Evolutionary conservation across 371 early-diverging fungal species (phyloP).

Genomic region (Syncephalastrum sp.): DNA sequence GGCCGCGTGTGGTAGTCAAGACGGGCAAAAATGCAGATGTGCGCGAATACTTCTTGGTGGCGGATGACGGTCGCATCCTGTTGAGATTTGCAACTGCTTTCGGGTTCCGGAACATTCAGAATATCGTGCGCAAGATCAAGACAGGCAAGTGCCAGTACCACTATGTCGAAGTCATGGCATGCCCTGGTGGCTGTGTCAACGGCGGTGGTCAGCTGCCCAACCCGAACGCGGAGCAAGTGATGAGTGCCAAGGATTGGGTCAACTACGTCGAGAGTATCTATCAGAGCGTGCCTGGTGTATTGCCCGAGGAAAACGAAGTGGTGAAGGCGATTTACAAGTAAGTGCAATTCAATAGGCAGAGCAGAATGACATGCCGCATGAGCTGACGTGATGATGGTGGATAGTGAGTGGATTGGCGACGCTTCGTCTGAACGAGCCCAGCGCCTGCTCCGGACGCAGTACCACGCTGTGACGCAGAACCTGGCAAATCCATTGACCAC

Average conservation of each 20-base stretch:
- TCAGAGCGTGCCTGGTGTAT: conserved; percentile 37
- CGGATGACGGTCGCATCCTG: conserved; percentile 47
- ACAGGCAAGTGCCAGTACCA: conserved; percentile 70
- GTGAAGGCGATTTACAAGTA: conserved; percentile 61
- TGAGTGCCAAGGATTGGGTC: conserved; percentile 67
- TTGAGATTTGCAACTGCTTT: conserved; percentile 85
- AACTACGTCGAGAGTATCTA: conserved; percentile 56
- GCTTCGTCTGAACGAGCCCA: conserved; percentile 43
- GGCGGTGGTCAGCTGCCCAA: conserved; percentile 84
- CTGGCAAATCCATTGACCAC: conserved; percentile 67
- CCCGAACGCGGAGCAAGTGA: conserved; percentile 37
- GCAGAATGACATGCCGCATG: too few relatives aligned
- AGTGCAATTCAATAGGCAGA: conserved; percentile 1
- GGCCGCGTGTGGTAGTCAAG: conserved; percentile 46
- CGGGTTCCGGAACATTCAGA: conserved; percentile 97
- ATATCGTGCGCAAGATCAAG: conserved; percentile 86
- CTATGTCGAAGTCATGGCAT: conserved; percentile 97
- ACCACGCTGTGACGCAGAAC: conserved; percentile 72
- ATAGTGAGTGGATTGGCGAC: conserved; percentile 50
- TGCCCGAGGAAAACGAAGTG: conserved; percentile 60
- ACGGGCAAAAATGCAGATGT: conserved; percentile 83
- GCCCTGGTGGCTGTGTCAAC: conserved; percentile 90
- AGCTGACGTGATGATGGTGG: background rate
- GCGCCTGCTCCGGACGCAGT: conserved; percentile 70
- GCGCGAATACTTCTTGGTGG: conserved; percentile 63